Evolutionary conservation across 2,329 filamentous ascomycete species (phyloP).

Genomic region (Leptographium wingfieldii): DNA sequence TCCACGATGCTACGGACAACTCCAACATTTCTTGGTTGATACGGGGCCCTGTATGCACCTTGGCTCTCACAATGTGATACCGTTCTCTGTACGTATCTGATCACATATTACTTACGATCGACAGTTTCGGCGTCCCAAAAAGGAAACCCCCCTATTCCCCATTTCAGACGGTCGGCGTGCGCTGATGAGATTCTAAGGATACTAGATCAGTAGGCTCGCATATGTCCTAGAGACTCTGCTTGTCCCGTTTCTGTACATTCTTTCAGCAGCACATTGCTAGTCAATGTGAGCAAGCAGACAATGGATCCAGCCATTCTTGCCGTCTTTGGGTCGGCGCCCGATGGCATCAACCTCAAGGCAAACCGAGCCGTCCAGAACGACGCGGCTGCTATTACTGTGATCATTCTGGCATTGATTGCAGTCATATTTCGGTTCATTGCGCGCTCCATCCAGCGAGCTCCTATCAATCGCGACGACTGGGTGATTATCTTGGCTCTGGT

Average conservation of each 20-base stretch:
- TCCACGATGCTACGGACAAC: too few species aligned
- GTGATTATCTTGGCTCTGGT: not conserved
- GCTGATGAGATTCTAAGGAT: too few species aligned
- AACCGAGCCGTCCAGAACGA: not conserved
- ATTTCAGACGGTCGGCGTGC: too few species aligned
- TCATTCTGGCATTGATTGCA: not conserved
- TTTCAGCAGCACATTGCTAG: not conserved
- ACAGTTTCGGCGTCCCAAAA: not conserved
- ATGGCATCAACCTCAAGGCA: not conserved
- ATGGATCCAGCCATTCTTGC: not conserved
- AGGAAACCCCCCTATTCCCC: too few species aligned
- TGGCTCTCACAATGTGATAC: too few species aligned
- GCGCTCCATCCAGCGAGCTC: not conserved
- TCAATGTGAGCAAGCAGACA: not conserved
- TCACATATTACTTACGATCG: not conserved
- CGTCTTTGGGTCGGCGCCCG: not conserved
- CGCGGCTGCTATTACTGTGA: conserved; percentile 1
- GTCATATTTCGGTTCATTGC: not conserved
- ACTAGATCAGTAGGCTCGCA: not conserved
- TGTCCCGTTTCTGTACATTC: not conserved
- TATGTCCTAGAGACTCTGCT: not conserved
- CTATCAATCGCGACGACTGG: not conserved
- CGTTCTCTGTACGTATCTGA: not conserved
- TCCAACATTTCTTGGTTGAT: too few species aligned
- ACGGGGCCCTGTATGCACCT: too few species aligned